Evolutionary conservation across 2,329 filamentous ascomycete species (phyloP).

Genomic region (Dactylellina haptotyla): DNA sequence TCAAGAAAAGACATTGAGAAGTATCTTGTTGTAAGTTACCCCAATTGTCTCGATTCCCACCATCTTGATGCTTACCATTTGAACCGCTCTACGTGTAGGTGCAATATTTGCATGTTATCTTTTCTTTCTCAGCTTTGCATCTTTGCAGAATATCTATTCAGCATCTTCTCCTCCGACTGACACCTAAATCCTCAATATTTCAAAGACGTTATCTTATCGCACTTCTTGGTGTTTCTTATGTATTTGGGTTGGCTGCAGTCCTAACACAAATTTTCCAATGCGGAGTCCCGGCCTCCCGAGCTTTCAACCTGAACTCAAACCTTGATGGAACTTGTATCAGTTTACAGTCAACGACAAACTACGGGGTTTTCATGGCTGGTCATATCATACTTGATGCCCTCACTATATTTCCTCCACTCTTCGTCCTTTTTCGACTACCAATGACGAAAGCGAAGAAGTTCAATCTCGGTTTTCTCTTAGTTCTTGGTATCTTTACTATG

Average conservation of each 20-base stretch:
- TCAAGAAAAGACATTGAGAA: constrained; percentile 34
- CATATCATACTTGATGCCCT: constrained; percentile 40
- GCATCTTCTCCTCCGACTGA: constrained; percentile 41
- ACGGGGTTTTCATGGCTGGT: constrained; percentile 40
- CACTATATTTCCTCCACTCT: constrained; percentile 42
- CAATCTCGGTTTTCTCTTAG: constrained; percentile 36
- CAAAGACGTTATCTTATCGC: constrained; percentile 27
- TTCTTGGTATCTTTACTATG: constrained; percentile 31
- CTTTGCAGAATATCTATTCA: constrained; percentile 47
- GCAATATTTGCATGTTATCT: constrained; percentile 41
- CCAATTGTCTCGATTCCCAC: neutral
- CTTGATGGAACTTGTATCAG: constrained; percentile 42
- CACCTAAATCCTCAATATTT: constrained; percentile 22
- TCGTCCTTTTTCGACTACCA: constrained; percentile 23
- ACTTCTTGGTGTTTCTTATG: constrained; percentile 27
- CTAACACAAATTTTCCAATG: constrained; percentile 43
- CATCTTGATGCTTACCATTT: neutral
- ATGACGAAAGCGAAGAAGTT: constrained; percentile 42
- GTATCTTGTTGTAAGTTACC: constrained; percentile 28
- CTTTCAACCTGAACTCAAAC: constrained; percentile 27
- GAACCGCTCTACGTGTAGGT: neutral
- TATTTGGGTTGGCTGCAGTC: constrained; percentile 32
- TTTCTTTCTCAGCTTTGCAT: constrained; percentile 41
- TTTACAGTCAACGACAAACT: constrained; percentile 14
- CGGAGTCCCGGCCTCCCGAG: constrained; percentile 19